Base-by-base conservation (phyloP, 2,329 filamentous ascomycete genomes). In the Chaetomium sp. region DNA sequence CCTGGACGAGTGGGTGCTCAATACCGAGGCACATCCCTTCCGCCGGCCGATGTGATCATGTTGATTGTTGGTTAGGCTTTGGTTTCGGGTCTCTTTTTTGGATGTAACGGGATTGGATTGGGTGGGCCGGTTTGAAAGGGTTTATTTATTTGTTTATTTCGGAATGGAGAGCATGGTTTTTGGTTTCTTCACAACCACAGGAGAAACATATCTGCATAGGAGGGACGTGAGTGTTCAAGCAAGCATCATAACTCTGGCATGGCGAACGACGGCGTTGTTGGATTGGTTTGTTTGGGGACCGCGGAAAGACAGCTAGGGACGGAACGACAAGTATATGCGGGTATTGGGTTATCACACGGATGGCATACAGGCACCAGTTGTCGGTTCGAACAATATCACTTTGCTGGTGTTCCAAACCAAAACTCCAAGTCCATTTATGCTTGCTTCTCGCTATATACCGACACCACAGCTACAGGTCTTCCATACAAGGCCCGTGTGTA, bases 1-100 rank as follows among this genome's bases (percentile, higher is more conserved):
- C 72, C 77, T 91, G 63, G 88, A 91, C 74, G 86, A 89, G 60
- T 90, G 84, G 82, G 87, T 90, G 55, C 77, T 90, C 66, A 87
- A 87, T 72, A 87, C 85, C 0, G 85, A 87, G 76, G 85, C 85
- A 25, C 85, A 87, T 72, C 85, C 85, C 0, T 83, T 87, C 71
- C 79, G 75, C 72, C 75, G 83, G 70, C 80, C 81, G 10, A 74
- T 70, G 21, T 77, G 29, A 54, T 29, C 12, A 3, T 35, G 19
- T 21, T 33, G 35, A 8, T 8, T 55, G 27, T 4, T 2, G 47
- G 33, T 31, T 23, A 10, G 16, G 2, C 1, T 42, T n/a, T 19
- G 38, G 38, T 19, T 42, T n/a, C 7, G 19, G 13, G 38, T 42
- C 16, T 42, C 38, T 42, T 42, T 29, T n/a, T 42, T 42, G 38